Evolutionary conservation across 352 stramenopile genomes (phyloP).

Genomic region (Elongisporangium undulatum): DNA sequence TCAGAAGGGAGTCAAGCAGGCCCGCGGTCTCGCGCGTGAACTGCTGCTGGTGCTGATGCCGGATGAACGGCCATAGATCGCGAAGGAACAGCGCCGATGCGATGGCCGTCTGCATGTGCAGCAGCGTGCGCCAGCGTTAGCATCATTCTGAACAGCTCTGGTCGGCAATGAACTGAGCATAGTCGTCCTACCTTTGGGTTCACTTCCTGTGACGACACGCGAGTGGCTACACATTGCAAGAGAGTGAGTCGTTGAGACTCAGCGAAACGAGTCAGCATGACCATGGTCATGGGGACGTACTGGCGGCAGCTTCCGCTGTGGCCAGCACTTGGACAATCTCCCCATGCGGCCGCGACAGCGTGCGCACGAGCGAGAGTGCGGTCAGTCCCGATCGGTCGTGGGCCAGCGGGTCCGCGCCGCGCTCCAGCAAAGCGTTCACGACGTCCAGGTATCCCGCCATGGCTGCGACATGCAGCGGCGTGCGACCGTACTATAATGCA

Average conservation of each 20-base stretch:
- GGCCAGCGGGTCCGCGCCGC: slow-evolving; percentile 37
- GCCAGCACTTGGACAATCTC: slow-evolving; percentile 61
- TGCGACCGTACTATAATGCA: slow-evolving; percentile 55
- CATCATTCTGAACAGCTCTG: no score
- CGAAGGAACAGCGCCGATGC: slow-evolving; percentile 39
- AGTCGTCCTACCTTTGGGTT: not conserved
- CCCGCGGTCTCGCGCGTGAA: slow-evolving; percentile 25
- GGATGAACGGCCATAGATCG: slow-evolving; percentile 19
- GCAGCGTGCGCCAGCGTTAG: no score
- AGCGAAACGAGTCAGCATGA: not conserved
- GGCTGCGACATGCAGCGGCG: slow-evolving; percentile 63
- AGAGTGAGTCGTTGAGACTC: not conserved
- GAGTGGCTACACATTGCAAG: not conserved
- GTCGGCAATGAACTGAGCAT: not conserved
- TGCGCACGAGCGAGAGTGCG: slow-evolving; percentile 59
- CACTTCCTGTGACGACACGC: not conserved
- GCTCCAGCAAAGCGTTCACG: slow-evolving; percentile 44
- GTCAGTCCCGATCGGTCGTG: slow-evolving; percentile 61
- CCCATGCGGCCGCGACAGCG: slow-evolving; percentile 53
- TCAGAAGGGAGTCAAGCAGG: slow-evolving; percentile 27
- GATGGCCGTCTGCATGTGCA: slow-evolving; percentile 32
- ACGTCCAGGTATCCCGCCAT: slow-evolving; percentile 64
- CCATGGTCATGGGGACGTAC: slow-evolving; percentile 4
- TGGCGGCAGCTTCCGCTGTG: slow-evolving; percentile 28
- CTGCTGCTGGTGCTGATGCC: slow-evolving; percentile 11